Percentiles rank a stretch among this genome's conserved stretches.
phyloP scores from a whole-genome alignment of 2,329 filamentous ascomycete species.

The Aureobasidium sp. region DNA sequence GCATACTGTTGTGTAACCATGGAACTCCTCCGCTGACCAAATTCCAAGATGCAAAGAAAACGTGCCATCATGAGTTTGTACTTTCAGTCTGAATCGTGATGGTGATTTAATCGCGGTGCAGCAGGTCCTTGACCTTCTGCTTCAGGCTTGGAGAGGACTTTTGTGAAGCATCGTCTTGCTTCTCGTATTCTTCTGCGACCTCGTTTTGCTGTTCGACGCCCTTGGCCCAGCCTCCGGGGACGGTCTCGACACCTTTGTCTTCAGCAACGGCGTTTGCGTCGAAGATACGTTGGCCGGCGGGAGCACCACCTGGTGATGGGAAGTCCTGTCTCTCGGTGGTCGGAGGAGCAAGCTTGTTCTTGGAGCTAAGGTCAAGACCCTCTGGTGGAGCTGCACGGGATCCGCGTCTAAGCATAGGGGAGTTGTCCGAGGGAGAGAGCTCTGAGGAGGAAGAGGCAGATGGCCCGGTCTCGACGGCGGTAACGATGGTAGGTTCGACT shows the following conservation, averaged over 20 bases:
- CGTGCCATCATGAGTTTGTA: not conserved
- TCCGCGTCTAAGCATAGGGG: not conserved
- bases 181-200: conserved; percentile 3
- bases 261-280: conserved; percentile 15
- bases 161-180: conserved; percentile 3
- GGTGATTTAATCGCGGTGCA: not conserved
- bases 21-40: not conserved
- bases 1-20: conserved; percentile 1
- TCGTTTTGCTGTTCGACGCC: not conserved
- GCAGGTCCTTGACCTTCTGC: conserved; percentile 13
- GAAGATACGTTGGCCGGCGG: conserved; percentile 14
- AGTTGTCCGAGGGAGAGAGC: not conserved
- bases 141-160: not conserved
- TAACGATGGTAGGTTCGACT: conserved; percentile 3
- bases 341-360: not conserved
- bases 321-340: conserved; percentile 4
- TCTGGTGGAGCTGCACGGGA: conserved; percentile 1
- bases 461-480: not conserved
- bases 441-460: not conserved
- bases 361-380: not conserved
- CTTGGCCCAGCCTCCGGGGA: conserved; percentile 6
- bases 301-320: conserved; percentile 14
- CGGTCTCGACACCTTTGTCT: conserved; percentile 12
- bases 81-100: not conserved
- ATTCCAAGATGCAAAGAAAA: not conserved